phyloP scores from a whole-genome alignment of 148 eudicot genomes.

The Suaeda aralocaspica region DNA sequence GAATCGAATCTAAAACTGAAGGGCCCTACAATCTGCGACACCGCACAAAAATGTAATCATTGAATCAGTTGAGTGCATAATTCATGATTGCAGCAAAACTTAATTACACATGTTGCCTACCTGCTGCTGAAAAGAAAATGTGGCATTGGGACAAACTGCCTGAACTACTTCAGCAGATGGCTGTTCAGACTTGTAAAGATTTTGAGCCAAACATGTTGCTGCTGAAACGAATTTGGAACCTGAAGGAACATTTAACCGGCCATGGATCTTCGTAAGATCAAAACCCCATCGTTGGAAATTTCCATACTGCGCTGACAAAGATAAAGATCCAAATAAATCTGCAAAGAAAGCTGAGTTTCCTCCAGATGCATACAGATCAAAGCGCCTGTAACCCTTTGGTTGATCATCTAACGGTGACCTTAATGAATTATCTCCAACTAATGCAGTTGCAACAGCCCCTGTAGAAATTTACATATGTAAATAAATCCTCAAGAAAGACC shows the following conservation, averaged over 20 bases:
- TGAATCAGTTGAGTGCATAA: too few species aligned
- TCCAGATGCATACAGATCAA: conserved; percentile 40
- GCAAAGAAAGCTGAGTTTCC: conserved; percentile 51
- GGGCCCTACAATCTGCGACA: conserved; percentile 80
- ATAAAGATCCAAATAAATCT: conserved; percentile 56
- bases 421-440: conserved; percentile 49
- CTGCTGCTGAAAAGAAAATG: conserved; percentile 87
- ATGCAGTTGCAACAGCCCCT: conserved; percentile 67
- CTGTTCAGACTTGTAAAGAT: conserved; percentile 46
- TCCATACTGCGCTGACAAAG: conserved; percentile 78
- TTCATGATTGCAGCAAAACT: too few species aligned
- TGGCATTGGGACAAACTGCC: conserved; percentile 53
- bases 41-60: not conserved
- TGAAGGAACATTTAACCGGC: conserved; percentile 68
- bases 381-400: conserved; percentile 34
- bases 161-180: conserved; percentile 56
- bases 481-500: not conserved
- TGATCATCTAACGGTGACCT: conserved; percentile 35
- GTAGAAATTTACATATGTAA: conserved; percentile 13
- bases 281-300: conserved; percentile 65
- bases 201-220: conserved; percentile 48
- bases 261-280: conserved; percentile 68
- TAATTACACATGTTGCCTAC: conserved; percentile 26
- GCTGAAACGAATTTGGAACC: conserved; percentile 69
- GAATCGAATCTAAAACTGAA: conserved; percentile 82